These are phyloP conservation scores for Spizellomyces sp. DNA, from an alignment of 192 early-diverging fungal genomes.

Conservation along the genomic window DNA sequence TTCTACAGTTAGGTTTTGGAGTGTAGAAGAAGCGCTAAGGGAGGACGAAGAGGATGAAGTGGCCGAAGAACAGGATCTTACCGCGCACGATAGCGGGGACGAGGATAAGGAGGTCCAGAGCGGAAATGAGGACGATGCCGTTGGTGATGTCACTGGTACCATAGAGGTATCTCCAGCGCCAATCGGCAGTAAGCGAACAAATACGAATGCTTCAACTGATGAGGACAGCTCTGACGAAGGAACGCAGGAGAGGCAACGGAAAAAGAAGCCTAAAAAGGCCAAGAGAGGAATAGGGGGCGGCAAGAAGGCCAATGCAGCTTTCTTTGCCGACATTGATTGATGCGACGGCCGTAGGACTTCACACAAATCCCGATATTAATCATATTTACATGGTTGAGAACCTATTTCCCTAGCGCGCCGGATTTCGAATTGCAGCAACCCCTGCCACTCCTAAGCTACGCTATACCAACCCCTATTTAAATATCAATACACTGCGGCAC, in stretches of 20 bases:
- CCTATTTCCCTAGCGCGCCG: too few species aligned
- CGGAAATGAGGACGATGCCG: conserved; percentile 70
- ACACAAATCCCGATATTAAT: too few species aligned
- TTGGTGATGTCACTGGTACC: conserved; percentile 61
- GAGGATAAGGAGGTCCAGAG: conserved; percentile 71
- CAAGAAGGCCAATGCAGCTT: conserved; percentile 5
- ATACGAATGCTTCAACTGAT: conserved; percentile 3
- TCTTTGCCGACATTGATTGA: conserved; percentile 28
- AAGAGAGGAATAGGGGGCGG: conserved; percentile 32
- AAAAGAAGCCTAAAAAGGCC: conserved; percentile 45
- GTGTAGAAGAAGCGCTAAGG: conserved; percentile 47
- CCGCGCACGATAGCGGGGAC: conserved; percentile 47
- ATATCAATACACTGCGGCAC: too few species aligned
- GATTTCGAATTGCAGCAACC: too few species aligned
- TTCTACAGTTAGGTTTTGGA: conserved; percentile 85
- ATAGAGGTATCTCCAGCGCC: not conserved
- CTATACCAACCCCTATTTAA: too few species aligned
- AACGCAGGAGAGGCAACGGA: conserved; percentile 2
- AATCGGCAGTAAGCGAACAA: not conserved
- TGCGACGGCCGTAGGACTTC: not conserved
- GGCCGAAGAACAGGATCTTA: too few species aligned
- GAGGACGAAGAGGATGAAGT: conserved; percentile 48
- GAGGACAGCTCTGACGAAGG: not conserved
- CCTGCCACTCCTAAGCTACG: too few species aligned
- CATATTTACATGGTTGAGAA: too few species aligned